Evolutionary conservation across 768 basidiomycete genomes (phyloP), one percentile per base, ranked within the genome.

Genomic region (Rhizopogon vinicolor): DNA sequence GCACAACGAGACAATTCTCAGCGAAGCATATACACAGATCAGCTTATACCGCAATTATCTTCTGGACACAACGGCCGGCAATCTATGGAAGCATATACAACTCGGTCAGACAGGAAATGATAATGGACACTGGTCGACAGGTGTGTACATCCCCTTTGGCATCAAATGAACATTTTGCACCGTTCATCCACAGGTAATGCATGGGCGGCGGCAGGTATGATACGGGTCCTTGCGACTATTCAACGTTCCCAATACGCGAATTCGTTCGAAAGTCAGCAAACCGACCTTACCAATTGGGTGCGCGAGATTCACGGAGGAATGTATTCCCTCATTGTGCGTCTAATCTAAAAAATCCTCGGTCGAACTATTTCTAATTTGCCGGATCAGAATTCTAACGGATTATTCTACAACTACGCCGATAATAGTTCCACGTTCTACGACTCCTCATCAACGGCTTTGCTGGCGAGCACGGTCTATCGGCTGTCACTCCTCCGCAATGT

Each of bases 181-280:
- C 43, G 6, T 18, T 54, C 7, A 5, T 9, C 10, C 22, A 28
- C 48, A 88, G 92, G 92, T 0, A 93, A 94, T 54, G 93, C 75
- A 3, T 96, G 93, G 93, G 93, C 89, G 0, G 90, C 91, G 0
- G 87, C 84, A 16, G 93, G 93, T 1, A 93, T 93, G 80, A 74
- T 91, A 9, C 85, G 93, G 6, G 93, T 94, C 3, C 74, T 89
- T 1, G 84, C 81, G 2, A 93, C 90, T 1, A 85, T 93, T 55
- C 74, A 80, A 59, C 72, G 80, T 33, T 89, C 89, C 0, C 70
- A 77, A 48, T 90, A 75, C 57, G 72, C 78, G 1, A 72, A 72
- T 31, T 64, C 69, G 7, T 68, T 91, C 56, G 64, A 74, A 50
- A 70, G 63, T 14, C 73, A 91, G 65, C 80, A 83, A 59, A 71